Evolutionary conservation across 345 rosid genomes (phyloP), one percentile per base, ranked within the genome.

Genomic region (Clarkia xantiana): DNA sequence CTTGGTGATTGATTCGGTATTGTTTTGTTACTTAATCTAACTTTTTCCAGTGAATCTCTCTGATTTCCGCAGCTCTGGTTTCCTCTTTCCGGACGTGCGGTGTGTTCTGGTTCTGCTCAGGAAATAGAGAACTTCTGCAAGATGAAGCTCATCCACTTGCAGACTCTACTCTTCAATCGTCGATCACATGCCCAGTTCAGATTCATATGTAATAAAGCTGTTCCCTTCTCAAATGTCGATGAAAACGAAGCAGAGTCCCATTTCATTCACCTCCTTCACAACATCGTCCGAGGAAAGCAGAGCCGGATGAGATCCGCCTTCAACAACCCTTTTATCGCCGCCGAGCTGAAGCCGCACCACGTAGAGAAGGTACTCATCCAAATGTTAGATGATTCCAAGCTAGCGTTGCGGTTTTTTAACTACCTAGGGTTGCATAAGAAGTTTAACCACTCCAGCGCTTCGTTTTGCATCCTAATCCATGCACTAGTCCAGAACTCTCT

Each of bases 321-420:
- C 49, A 69, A 68, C 61, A 63, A 65, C 36, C 62, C 77, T 6
- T 59, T 56, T 13, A 56, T 83, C 34, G 55, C 70, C 0, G 43
- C 52, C 16, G 52, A 63, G 9, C 55, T 91, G 36, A 67, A 67
- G 60, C 67, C 80, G 19, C 58, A 20, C 45, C 96, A 81, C 40
- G 77, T 90, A 11, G 97, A 90, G 66, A 56, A 62, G 46, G 63
- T 86, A 48, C 61, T 86, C 56, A 53, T 75, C 49, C 77, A 62
- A 45, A 73, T 77, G 52, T 59, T 83, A 0, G 89, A 86, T 51
- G 93, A 86, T 60, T 67, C 86, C 54, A 75, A 70, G 76, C 69
- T 91, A 25, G 83, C 86, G 58, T 62, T 83, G 22, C 61, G 93
- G 57, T 86, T 86, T 67, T 91, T 91, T 69, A 86, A 91, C 62